These are phyloP conservation scores for Fusarium pseudograminearum DNA, from an alignment of 2,329 filamentous ascomycete genomes.

Conservation along the genomic window DNA sequence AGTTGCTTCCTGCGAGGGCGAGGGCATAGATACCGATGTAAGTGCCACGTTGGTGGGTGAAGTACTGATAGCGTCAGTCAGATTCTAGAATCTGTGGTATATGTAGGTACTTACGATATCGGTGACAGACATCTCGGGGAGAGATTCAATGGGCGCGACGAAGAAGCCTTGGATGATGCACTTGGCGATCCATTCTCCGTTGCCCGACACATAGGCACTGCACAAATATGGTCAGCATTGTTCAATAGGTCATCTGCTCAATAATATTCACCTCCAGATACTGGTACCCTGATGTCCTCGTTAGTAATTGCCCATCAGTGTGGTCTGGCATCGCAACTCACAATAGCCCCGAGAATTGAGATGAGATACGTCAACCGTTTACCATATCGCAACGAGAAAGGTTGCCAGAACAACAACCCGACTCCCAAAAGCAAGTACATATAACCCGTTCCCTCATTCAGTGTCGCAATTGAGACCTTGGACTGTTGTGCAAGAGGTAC, in stretches of 20 bases:
- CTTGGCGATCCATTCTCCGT: slow-evolving; percentile 59
- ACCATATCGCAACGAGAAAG: slow-evolving; percentile 60
- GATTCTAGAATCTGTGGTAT: fast-evolving
- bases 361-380: slow-evolving; percentile 55
- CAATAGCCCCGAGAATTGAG: slow-evolving; percentile 51
- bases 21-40: slow-evolving; percentile 59
- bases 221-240: neutral
- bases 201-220: slow-evolving; percentile 54
- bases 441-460: slow-evolving; percentile 57
- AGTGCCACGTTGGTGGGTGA: slow-evolving; percentile 58
- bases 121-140: slow-evolving; percentile 59
- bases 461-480: slow-evolving; percentile 50
- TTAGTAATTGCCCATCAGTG: neutral
- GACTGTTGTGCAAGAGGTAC: slow-evolving; percentile 52
- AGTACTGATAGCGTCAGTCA: slow-evolving; percentile 41
- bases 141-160: slow-evolving; percentile 59
- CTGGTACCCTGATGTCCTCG: slow-evolving; percentile 26
- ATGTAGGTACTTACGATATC: slow-evolving; percentile 50
- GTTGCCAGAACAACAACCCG: slow-evolving; percentile 61
- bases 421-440: slow-evolving; percentile 61
- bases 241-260: fast-evolving
- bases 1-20: slow-evolving; percentile 56
- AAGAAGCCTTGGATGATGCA: slow-evolving; percentile 60
- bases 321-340: slow-evolving; percentile 14
- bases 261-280: slow-evolving; percentile 39